A percentile compares a stretch with the other conserved stretches of the same genome.
These are phyloP conservation scores for Dryadomyces sulphureus DNA, from an alignment of 2,329 filamentous ascomycete genomes.

Conservation along the genomic window DNA sequence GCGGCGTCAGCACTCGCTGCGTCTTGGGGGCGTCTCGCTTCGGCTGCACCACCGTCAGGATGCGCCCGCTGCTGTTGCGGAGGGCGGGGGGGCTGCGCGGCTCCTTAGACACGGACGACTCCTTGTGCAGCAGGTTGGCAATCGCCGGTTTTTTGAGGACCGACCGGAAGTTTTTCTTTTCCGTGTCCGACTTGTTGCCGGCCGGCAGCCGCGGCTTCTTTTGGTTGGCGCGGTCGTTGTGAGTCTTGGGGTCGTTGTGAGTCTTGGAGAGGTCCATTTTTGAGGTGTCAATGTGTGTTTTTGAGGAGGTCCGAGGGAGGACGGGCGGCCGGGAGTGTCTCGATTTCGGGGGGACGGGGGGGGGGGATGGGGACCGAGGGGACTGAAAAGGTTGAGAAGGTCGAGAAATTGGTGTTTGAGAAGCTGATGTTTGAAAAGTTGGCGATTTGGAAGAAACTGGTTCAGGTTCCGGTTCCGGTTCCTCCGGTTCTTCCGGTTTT, in stretches of 20 bases:
- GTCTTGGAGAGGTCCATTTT: too few species aligned
- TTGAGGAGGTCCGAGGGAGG: too few species aligned
- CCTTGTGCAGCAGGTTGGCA: constrained; percentile 27
- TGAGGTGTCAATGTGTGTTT: too few species aligned
- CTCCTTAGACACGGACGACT: neutral
- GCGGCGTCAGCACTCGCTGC: constrained; percentile 6
- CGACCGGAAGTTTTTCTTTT: constrained; percentile 30
- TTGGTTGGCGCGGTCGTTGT: constrained; percentile 31
- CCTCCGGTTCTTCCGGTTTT: too few species aligned
- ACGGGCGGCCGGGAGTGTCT: too few species aligned
- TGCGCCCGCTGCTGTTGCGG: constrained; percentile 3
- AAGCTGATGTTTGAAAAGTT: too few species aligned
- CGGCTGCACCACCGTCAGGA: constrained; percentile 1
- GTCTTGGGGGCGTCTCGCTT: neutral
- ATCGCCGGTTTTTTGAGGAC: constrained; percentile 34
- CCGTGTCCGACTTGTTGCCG: neutral
- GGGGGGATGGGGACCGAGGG: too few species aligned
- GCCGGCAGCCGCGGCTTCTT: constrained; percentile 27
- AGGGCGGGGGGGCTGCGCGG: neutral
- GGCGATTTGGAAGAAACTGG: too few species aligned
- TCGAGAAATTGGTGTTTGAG: too few species aligned
- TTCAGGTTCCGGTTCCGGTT: too few species aligned
- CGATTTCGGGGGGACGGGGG: too few species aligned
- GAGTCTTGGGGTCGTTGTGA: constrained; percentile 1
- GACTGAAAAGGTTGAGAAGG: too few species aligned